Conservation (phyloP, 2,329 filamentous ascomycete species). For the Ophiocordyceps camponoti-leonardi region DNA sequence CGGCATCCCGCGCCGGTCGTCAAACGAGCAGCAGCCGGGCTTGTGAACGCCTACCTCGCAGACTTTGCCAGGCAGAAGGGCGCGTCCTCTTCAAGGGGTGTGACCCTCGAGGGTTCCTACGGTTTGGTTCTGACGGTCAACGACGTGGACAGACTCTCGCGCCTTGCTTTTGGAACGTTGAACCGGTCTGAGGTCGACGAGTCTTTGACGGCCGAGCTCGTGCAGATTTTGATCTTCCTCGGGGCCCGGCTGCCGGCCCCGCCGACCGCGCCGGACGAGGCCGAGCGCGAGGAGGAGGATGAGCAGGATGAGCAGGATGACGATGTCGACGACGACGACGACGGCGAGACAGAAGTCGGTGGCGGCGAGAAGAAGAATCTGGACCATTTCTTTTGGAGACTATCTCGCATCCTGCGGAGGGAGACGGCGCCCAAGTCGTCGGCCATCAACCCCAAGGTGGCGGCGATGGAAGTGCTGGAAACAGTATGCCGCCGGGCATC, state of each 20-base stretch:
- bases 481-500: constrained; percentile 48
- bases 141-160: constrained; percentile 43
- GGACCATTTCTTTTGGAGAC: constrained; percentile 60
- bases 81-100: constrained; percentile 26
- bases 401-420: constrained; percentile 63
- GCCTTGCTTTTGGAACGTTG: constrained; percentile 33
- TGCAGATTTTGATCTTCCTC: constrained; percentile 71
- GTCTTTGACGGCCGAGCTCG: constrained; percentile 58
- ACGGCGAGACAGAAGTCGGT: constrained; percentile 25
- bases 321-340: constrained; percentile 23
- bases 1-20: constrained; percentile 57
- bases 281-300: constrained; percentile 13
- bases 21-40: constrained; percentile 57
- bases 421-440: constrained; percentile 48
- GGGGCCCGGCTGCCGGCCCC: constrained; percentile 34
- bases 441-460: constrained; percentile 55
- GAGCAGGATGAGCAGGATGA: constrained; percentile 23
- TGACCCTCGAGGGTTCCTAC: constrained; percentile 51
- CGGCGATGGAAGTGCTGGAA: constrained; percentile 57
- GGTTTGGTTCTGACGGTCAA: constrained; percentile 51
- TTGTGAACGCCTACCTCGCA: constrained; percentile 62
- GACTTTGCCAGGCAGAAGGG: constrained; percentile 52
- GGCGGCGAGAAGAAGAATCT: constrained; percentile 28
- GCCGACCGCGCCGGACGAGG: constrained; percentile 19
- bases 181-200: constrained; percentile 50